A percentile compares a stretch with the other conserved stretches of the same genome.
These are phyloP conservation scores for Pseudocercospora fuligena DNA, from an alignment of 2,329 filamentous ascomycete species.

Conservation along the genomic window DNA sequence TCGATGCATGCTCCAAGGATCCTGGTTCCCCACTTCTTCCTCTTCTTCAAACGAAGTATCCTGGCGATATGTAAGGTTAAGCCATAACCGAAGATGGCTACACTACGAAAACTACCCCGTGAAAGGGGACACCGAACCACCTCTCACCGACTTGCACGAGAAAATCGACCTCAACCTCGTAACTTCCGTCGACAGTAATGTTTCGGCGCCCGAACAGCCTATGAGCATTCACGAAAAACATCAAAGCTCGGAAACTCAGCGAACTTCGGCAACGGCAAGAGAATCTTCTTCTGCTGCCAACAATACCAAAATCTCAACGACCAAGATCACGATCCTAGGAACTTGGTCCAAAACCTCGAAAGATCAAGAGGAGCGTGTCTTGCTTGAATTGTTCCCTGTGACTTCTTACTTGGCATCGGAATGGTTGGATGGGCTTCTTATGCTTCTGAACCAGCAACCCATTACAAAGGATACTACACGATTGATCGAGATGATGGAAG, in stretches of 20 bases:
- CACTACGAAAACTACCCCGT: constrained; percentile 86
- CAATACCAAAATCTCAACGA: constrained; percentile 54
- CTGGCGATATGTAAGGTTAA: constrained; percentile 86
- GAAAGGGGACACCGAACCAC: constrained; percentile 66
- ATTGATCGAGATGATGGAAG: constrained; percentile 79
- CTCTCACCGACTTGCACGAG: constrained; percentile 73
- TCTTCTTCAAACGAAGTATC: constrained; percentile 21
- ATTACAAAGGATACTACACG: constrained; percentile 97
- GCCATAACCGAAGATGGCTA: constrained; percentile 86
- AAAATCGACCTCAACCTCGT: constrained; percentile 87
- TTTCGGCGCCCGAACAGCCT: constrained; percentile 68
- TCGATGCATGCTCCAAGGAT: constrained; percentile 82
- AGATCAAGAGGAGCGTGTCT: constrained; percentile 63
- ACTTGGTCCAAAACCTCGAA: constrained; percentile 26
- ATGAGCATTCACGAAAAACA: constrained; percentile 40
- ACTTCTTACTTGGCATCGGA: constrained; percentile 86
- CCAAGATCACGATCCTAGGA: constrained; percentile 91
- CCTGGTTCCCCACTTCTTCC: constrained; percentile 75
- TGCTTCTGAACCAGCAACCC: constrained; percentile 92
- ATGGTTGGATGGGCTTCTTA: constrained; percentile 93
- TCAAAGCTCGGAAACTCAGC: constrained; percentile 32
- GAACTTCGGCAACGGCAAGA: constrained; percentile 13
- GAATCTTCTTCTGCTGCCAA: constrained; percentile 10
- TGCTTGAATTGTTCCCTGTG: constrained; percentile 81
- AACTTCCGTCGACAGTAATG: constrained; percentile 92